These are phyloP conservation scores for Citrus glauca DNA, from an alignment of 345 rosid genomes.

Conservation along the genomic window DNA sequence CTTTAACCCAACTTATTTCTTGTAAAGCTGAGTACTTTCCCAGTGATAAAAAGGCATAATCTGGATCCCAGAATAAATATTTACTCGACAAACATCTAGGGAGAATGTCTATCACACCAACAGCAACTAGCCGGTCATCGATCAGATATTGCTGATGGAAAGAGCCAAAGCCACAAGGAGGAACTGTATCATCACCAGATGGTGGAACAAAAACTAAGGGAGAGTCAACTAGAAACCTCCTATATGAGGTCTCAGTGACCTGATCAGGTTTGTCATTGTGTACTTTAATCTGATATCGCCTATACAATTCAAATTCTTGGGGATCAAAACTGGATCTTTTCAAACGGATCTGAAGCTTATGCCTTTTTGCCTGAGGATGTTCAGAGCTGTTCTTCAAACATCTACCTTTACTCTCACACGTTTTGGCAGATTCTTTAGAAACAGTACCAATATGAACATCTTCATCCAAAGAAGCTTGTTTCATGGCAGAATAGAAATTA, in stretches of 20 bases:
- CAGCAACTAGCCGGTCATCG: slow-evolving; percentile 85
- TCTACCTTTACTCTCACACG: slow-evolving; percentile 36
- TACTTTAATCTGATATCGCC: slow-evolving; percentile 77
- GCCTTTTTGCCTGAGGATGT: slow-evolving; percentile 36
- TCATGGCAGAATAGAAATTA: slow-evolving; percentile 48
- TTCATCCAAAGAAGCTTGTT: slow-evolving; percentile 27
- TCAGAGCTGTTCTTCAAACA: slow-evolving; percentile 32
- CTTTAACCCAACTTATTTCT: slow-evolving; percentile 80
- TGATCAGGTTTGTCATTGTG: slow-evolving; percentile 64
- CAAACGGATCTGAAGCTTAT: slow-evolving; percentile 71
- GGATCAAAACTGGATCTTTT: slow-evolving; percentile 85
- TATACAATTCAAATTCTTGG: slow-evolving; percentile 79
- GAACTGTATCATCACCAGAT: slow-evolving; percentile 60
- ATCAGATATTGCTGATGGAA: slow-evolving; percentile 92
- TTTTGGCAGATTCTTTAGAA: slow-evolving; percentile 39
- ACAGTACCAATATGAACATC: slow-evolving; percentile 26
- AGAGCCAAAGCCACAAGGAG: slow-evolving; percentile 87
- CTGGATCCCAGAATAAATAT: slow-evolving; percentile 98
- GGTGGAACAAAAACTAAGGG: slow-evolving; percentile 68
- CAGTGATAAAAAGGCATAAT: slow-evolving; percentile 71
- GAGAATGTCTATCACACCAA: slow-evolving; percentile 88
- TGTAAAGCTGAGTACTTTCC: slow-evolving; percentile 93
- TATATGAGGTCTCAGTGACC: slow-evolving; percentile 60
- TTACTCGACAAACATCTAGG: slow-evolving; percentile 95
- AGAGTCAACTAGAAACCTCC: slow-evolving; percentile 75